Conservation (phyloP, 345 rosid genomes). For the Aquilaria malaccensis region DNA sequence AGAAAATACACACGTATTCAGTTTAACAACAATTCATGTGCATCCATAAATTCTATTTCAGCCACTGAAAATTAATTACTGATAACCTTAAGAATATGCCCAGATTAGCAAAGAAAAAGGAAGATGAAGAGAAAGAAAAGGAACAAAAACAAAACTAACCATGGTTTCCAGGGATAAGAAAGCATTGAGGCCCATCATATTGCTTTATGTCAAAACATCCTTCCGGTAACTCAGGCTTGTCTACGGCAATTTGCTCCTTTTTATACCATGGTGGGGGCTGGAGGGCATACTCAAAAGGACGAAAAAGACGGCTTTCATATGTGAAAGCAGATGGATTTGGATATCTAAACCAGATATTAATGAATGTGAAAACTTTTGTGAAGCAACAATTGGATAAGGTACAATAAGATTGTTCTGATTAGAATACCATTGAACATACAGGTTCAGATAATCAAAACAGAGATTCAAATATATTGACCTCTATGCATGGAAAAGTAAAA, state of each 20-base stretch:
- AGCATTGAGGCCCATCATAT: constrained; percentile 86
- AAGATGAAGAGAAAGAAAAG: constrained; percentile 5
- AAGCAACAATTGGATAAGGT: too few species aligned
- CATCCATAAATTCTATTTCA: constrained; percentile 3
- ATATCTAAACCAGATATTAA: constrained; percentile 36
- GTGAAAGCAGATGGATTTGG: constrained; percentile 88
- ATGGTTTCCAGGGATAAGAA: constrained; percentile 86
- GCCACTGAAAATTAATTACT: constrained; percentile 9
- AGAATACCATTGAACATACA: too few species aligned
- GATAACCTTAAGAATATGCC: constrained; percentile 12
- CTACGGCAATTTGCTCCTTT: constrained; percentile 60
- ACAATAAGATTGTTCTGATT: neutral
- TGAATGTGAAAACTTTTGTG: too few species aligned
- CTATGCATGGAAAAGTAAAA: too few species aligned
- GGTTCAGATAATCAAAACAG: too few species aligned
- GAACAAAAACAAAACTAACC: constrained; percentile 49
- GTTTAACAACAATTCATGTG: too few species aligned
- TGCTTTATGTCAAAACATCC: constrained; percentile 55
- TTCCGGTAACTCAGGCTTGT: constrained; percentile 73
- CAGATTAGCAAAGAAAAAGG: neutral
- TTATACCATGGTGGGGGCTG: constrained; percentile 82
- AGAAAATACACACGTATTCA: neutral
- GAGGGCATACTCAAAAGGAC: constrained; percentile 87
- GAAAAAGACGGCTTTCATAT: constrained; percentile 70
- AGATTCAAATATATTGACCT: too few species aligned